Percentiles rank a stretch among this genome's conserved stretches.
These are phyloP conservation scores for Immersiella caudata DNA, from an alignment of 495 filamentous ascomycete genomes.

Conservation along the genomic window DNA sequence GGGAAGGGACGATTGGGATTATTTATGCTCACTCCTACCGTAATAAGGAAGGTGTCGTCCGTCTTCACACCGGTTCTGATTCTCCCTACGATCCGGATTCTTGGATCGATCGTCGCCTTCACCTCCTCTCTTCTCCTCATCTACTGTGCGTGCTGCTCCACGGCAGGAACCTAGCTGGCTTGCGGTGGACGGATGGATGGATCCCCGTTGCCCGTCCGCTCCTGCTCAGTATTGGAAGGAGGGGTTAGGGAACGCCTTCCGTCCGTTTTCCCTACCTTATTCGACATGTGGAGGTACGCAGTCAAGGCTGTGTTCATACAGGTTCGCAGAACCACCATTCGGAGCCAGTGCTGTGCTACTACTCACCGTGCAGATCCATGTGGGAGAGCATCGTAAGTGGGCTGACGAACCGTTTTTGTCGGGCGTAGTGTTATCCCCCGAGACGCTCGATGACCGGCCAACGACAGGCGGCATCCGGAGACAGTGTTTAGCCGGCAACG, in stretches of 20 bases:
- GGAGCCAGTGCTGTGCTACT: background rate
- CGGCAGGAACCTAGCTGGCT: background rate
- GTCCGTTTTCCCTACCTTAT: background rate
- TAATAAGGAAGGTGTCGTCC: background rate
- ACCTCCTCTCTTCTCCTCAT: background rate
- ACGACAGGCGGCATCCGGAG: background rate
- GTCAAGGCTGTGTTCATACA: background rate
- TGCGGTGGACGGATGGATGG: background rate
- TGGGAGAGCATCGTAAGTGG: background rate
- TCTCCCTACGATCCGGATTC: background rate
- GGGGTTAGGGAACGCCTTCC: background rate
- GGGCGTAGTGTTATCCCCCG: conserved; percentile 3
- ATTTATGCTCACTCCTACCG: background rate
- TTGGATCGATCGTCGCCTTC: background rate
- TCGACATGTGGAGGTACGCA: background rate
- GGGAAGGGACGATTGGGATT: background rate
- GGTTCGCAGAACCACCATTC: background rate
- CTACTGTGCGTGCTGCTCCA: background rate
- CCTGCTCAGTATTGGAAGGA: background rate
- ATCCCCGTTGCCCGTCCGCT: background rate
- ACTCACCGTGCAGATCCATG: background rate
- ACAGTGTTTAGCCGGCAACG: background rate
- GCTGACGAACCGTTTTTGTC: conserved; percentile 1
- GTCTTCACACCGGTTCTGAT: background rate
- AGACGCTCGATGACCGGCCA: conserved; percentile 3